These are phyloP conservation scores for Cystobasidiaceae sp. DNA, from an alignment of 1,284 basidiomycete species.

Conservation along the genomic window DNA sequence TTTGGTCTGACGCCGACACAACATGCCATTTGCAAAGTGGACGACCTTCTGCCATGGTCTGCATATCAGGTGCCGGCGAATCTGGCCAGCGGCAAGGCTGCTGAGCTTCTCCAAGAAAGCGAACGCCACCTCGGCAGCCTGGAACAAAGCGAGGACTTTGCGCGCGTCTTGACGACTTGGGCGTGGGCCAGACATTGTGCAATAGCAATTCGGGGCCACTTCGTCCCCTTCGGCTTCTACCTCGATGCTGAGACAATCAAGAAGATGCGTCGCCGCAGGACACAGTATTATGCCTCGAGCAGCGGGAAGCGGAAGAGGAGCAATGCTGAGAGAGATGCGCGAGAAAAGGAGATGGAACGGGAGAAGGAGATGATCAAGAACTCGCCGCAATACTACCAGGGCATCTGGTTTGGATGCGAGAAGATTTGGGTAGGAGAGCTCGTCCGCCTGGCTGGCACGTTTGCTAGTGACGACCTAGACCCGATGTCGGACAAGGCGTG, in stretches of 20 bases:
- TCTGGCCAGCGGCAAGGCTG: neutral
- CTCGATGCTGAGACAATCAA: constrained; percentile 2
- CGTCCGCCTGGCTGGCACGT: constrained; percentile 9
- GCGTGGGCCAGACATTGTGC: constrained; percentile 9
- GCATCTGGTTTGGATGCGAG: constrained; percentile 21
- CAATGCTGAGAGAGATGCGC: neutral
- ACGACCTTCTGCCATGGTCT: constrained; percentile 5
- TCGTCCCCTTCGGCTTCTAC: constrained; percentile 1
- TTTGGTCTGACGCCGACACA: neutral
- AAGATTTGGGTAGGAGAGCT: constrained; percentile 21
- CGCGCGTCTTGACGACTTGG: neutral
- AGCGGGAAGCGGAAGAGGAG: neutral
- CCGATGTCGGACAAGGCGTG: neutral
- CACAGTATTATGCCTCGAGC: neutral
- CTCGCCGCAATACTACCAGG: constrained; percentile 8
- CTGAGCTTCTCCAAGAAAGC: neutral
- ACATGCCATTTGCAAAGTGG: neutral
- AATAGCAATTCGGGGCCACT: neutral
- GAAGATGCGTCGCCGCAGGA: neutral
- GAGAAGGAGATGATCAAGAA: neutral
- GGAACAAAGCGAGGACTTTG: neutral
- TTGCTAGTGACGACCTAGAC: neutral
- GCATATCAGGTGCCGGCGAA: neutral
- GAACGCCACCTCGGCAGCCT: neutral
- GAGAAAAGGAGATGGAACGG: neutral